Conservation (phyloP, 2,329 filamentous ascomycete genomes). For the Pyrenochaeta sp. region DNA sequence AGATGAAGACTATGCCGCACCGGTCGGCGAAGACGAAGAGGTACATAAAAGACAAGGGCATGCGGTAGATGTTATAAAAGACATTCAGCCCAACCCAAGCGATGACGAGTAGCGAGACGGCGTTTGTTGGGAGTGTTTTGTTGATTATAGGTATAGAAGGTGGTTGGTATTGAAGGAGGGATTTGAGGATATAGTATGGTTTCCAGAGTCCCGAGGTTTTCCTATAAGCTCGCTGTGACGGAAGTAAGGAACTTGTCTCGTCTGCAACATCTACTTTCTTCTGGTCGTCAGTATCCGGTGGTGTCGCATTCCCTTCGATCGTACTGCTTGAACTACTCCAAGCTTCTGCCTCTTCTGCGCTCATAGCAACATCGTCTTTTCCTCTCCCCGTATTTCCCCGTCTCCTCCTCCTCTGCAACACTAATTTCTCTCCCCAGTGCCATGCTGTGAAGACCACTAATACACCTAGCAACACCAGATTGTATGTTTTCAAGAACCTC, state of each 20-base stretch:
- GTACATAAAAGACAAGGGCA: slow-evolving; percentile 58
- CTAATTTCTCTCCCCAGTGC: slow-evolving; percentile 47
- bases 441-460: slow-evolving; percentile 48
- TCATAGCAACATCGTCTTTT: background rate
- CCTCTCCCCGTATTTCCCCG: slow-evolving; percentile 1
- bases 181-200: slow-evolving; percentile 35
- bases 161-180: slow-evolving; percentile 65
- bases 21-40: slow-evolving; percentile 68
- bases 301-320: slow-evolving; percentile 46
- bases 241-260: slow-evolving; percentile 48
- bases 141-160: slow-evolving; percentile 64
- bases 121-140: slow-evolving; percentile 66
- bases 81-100: slow-evolving; percentile 63
- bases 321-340: slow-evolving; percentile 54
- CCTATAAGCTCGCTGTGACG: slow-evolving; percentile 3
- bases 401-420: slow-evolving; percentile 24
- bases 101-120: slow-evolving; percentile 61
- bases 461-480: slow-evolving; percentile 48
- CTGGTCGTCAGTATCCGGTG: slow-evolving; percentile 30
- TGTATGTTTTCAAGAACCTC: slow-evolving; percentile 51
- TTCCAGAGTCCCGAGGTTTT: slow-evolving; percentile 16
- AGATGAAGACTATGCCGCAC: slow-evolving; percentile 62
- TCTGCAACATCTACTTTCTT: slow-evolving; percentile 27
- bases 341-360: slow-evolving; percentile 22
- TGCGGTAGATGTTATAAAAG: slow-evolving; percentile 65